Percentiles rank a stretch among this genome's conserved stretches.
Evolutionary conservation across 2,329 filamentous ascomycete genomes (phyloP).

Genomic region (Blastomyces silverae): DNA sequence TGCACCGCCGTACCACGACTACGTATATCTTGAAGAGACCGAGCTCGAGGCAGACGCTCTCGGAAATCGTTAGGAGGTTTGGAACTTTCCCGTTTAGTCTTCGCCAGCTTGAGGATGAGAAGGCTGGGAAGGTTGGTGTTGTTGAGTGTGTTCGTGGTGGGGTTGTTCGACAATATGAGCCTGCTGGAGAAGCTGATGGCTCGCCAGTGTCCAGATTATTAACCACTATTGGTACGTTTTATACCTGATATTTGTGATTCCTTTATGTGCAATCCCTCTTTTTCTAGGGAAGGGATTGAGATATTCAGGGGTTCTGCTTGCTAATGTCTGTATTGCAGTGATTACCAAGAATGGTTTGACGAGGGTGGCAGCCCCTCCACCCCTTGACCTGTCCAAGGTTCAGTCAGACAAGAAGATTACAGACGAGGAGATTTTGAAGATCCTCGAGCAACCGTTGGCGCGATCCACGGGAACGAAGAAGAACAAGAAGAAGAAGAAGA

Average conservation of each 20-base stretch:
- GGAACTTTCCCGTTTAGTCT: constrained; percentile 96
- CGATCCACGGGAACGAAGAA: constrained; percentile 61
- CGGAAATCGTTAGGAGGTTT: constrained; percentile 95
- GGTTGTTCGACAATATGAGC: constrained; percentile 91
- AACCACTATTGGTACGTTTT: constrained; percentile 78
- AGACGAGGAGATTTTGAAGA: constrained; percentile 91
- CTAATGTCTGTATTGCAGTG: constrained; percentile 47
- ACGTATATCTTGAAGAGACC: constrained; percentile 92
- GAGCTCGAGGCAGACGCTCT: constrained; percentile 84
- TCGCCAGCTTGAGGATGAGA: constrained; percentile 93
- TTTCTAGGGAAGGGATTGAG: neutral
- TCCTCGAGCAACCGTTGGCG: constrained; percentile 76
- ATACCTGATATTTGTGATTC: constrained; percentile 9
- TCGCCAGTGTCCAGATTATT: constrained; percentile 77
- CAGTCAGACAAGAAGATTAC: constrained; percentile 97
- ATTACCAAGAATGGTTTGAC: constrained; percentile 97
- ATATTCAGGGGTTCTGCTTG: neutral
- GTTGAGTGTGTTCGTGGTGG: constrained; percentile 92
- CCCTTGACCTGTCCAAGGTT: constrained; percentile 71
- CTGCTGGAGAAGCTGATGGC: constrained; percentile 87
- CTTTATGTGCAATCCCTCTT: neutral
- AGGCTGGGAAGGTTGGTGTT: constrained; percentile 88
- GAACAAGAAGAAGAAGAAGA: constrained; percentile 89
- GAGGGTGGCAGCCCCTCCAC: constrained; percentile 69
- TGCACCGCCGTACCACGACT: constrained; percentile 86